phyloP scores from a whole-genome alignment of 1,139 yeast species.

The Zygosaccharomyces pseudobailii region DNA sequence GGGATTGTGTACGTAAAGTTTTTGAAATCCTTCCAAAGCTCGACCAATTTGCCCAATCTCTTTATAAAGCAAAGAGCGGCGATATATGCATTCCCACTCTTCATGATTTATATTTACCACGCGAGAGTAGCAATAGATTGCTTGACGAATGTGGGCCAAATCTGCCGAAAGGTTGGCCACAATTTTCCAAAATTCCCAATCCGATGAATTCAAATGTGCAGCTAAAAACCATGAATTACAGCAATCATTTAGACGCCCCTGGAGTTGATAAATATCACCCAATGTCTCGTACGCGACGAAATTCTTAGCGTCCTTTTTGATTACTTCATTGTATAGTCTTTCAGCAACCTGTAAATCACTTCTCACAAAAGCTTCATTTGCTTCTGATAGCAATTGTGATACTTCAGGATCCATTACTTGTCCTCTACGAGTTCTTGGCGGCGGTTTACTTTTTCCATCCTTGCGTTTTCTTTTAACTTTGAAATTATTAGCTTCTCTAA shows the following conservation, averaged over 20 bases:
- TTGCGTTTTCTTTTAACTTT: constrained; percentile 44
- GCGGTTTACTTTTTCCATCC: constrained; percentile 32
- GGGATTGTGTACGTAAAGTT: constrained; percentile 57
- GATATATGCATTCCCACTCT: constrained; percentile 51
- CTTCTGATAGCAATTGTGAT: constrained; percentile 57
- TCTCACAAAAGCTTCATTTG: constrained; percentile 73
- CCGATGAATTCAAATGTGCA: constrained; percentile 74
- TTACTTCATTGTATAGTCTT: constrained; percentile 63
- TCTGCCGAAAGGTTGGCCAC: constrained; percentile 75
- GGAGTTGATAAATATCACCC: constrained; percentile 74
- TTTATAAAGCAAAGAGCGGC: constrained; percentile 62
- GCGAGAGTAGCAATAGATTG: constrained; percentile 72
- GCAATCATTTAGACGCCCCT: constrained; percentile 64
- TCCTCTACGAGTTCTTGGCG: constrained; percentile 36
- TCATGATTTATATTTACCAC: constrained; percentile 60
- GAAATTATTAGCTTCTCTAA: constrained; percentile 60
- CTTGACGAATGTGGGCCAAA: constrained; percentile 72
- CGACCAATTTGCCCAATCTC: constrained; percentile 60
- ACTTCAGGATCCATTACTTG: constrained; percentile 68
- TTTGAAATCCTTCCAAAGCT: constrained; percentile 72
- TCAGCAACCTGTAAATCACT: constrained; percentile 65
- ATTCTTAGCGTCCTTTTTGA: constrained; percentile 70
- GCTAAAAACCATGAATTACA: constrained; percentile 81
- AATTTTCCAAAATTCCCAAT: constrained; percentile 75
- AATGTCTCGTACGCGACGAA: constrained; percentile 79